Evolutionary conservation across 768 basidiomycete species (phyloP), one percentile per base, ranked within the genome.

Genomic region (Dioszegia hungarica): DNA sequence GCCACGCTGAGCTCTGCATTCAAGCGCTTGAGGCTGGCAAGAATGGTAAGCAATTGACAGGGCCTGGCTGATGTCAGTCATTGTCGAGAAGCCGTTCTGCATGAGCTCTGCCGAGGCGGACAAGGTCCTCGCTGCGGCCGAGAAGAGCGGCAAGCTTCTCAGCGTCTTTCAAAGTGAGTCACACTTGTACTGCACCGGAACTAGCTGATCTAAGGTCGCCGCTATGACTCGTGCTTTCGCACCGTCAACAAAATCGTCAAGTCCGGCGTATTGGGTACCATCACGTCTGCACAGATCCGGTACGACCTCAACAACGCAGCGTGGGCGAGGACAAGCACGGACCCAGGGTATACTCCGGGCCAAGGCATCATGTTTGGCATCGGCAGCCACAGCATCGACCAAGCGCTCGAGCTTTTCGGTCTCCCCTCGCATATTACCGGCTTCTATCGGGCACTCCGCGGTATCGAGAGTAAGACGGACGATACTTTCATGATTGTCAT

Each of bases 211-310:
- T 14, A n/a, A 61, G 59, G 49, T 40, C 57, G 67, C n/a, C 61
- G 67, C 41, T 69, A 66, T 56, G 67, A 69, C 45, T 57, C 60
- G 20, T 60, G 62, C 34, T 67, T 62, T 39, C 50, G 58, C 17
- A 63, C 66, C 17, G 52, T 64, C 34, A 38, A 63, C 48, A 54
- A 56, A 14, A 34, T 69, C 46, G 20, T 69, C 17, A 31, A 60
- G 17, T 31, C 44, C 10, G 54, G 56, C 14, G 48, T 36, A 17
- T 33, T 64, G 17, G 67, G 67, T 19, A 45, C 54, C 37, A 56
- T 69, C 41, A 56, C 56, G 37, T 60, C 63, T 33, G 56, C 48
- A 36, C 52, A 46, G 25, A 57, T 63, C 38, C 62, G 59, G 39
- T 69, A 59, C 54, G 62, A 69, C 37, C 37, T 57, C 20, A 38